Conservation (phyloP, 2,329 filamentous ascomycete species). For the Pyrenochaeta sp. region DNA sequence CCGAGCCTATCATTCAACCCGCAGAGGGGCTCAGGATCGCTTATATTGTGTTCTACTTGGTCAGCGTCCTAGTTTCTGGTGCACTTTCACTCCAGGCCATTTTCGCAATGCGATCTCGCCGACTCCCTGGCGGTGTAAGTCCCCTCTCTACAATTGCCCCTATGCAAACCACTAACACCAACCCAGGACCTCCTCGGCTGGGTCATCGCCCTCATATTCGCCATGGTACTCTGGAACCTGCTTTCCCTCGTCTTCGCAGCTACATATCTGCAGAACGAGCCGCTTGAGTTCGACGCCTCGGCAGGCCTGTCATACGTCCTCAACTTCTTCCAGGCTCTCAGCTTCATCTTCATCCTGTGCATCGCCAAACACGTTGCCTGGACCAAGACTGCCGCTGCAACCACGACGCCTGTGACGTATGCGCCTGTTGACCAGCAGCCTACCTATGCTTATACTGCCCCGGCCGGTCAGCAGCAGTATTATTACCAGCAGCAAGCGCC, state of each 20-base stretch:
- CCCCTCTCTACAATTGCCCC: background rate
- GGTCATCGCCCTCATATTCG: slow-evolving; percentile 20
- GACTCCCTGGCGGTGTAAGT: slow-evolving; percentile 27
- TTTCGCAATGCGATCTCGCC: slow-evolving; percentile 21
- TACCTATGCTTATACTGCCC: slow-evolving; percentile 17
- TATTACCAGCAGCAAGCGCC: slow-evolving; percentile 26
- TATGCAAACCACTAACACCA: background rate
- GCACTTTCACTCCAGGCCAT: slow-evolving; percentile 20
- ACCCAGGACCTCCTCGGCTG: slow-evolving; percentile 26
- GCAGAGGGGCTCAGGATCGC: slow-evolving; percentile 12
- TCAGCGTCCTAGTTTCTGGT: slow-evolving; percentile 22
- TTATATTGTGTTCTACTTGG: slow-evolving; percentile 23
- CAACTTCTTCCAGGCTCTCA: slow-evolving; percentile 22
- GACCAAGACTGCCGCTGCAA: slow-evolving; percentile 2
- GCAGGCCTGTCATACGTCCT: slow-evolving; percentile 19
- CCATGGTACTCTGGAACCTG: slow-evolving; percentile 27
- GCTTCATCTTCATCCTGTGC: slow-evolving; percentile 26
- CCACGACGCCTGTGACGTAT: background rate
- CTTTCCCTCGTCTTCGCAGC: slow-evolving; percentile 19
- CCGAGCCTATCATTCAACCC: background rate
- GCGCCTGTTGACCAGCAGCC: slow-evolving; percentile 9
- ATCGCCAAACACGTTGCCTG: slow-evolving; percentile 28
- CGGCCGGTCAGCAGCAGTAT: slow-evolving; percentile 7
- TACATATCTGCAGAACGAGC: background rate
- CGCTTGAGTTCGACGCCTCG: slow-evolving; percentile 2